Percentiles rank a stretch among this genome's conserved stretches.
These are phyloP conservation scores for Penicillium palitans DNA, from an alignment of 2,329 filamentous ascomycete species.

Conservation along the genomic window DNA sequence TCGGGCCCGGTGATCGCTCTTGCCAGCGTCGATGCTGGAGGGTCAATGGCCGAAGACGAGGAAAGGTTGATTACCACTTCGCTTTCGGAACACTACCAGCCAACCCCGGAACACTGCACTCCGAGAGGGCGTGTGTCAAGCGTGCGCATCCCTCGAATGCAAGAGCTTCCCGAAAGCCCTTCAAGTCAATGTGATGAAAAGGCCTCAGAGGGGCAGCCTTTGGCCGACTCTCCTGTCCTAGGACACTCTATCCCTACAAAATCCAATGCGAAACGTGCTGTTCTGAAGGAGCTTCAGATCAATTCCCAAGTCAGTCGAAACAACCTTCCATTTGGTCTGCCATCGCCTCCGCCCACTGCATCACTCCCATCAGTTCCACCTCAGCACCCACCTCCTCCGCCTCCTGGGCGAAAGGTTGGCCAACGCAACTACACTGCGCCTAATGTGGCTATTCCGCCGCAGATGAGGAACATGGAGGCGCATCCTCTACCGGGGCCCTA, in stretches of 20 bases:
- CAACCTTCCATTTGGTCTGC: constrained; percentile 25
- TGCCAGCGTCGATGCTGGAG: constrained; percentile 9
- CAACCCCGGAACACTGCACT: constrained; percentile 14
- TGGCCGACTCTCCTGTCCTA: constrained; percentile 26
- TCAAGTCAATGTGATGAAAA: neutral
- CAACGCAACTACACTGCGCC: constrained; percentile 25
- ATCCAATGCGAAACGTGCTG: constrained; percentile 12
- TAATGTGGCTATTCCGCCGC: neutral
- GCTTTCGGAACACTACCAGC: constrained; percentile 19
- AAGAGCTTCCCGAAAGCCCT: constrained; percentile 15
- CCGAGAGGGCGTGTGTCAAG: constrained; percentile 18
- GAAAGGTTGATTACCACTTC: constrained; percentile 4
- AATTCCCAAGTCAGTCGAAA: constrained; percentile 15
- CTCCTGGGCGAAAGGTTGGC: constrained; percentile 6
- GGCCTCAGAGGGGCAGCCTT: constrained; percentile 11
- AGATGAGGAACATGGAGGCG: constrained; percentile 13
- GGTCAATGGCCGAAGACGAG: constrained; percentile 10
- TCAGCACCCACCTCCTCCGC: constrained; percentile 21
- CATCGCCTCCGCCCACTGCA: constrained; percentile 30
- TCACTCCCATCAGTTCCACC: constrained; percentile 27
- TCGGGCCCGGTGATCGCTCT: constrained; percentile 12
- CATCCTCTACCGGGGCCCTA: constrained; percentile 13
- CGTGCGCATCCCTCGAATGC: constrained; percentile 18
- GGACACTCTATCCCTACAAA: constrained; percentile 13
- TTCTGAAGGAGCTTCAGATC: constrained; percentile 15